A percentile compares a stretch with the other conserved stretches of the same genome.
Conservation (phyloP, 768 basidiomycete species). For the Suillus subalutaceus region DNA sequence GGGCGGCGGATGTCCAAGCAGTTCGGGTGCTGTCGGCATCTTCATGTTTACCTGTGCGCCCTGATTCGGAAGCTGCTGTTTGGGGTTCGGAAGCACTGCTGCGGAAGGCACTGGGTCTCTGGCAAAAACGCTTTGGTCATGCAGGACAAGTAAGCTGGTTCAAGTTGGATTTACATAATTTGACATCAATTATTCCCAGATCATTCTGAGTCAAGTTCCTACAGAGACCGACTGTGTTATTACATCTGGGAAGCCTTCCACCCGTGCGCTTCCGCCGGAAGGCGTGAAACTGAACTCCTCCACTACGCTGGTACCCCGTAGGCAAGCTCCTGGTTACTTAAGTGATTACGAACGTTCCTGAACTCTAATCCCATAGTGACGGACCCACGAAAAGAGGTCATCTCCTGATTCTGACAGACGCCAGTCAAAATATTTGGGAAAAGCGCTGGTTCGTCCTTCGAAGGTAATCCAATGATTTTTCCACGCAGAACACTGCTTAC, state of each 20-base stretch:
- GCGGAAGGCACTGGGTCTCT: constrained; percentile 69
- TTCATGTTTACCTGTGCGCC: constrained; percentile 46
- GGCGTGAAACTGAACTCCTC: constrained; percentile 70
- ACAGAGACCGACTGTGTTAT: constrained; percentile 53
- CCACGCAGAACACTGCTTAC: constrained; percentile 9
- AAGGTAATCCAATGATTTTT: constrained; percentile 49
- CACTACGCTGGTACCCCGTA: constrained; percentile 73
- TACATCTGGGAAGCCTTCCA: constrained; percentile 27
- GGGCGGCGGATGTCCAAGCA: constrained; percentile 89
- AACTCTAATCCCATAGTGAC: constrained; percentile 52
- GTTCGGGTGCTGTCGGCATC: constrained; percentile 75
- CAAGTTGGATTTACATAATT: constrained; percentile 10
- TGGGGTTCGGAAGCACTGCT: constrained; percentile 74
- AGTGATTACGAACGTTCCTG: constrained; percentile 1
- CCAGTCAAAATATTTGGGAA: constrained; percentile 80
- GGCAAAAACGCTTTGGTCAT: constrained; percentile 84
- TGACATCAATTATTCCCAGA: constrained; percentile 47
- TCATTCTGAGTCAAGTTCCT: constrained; percentile 76
- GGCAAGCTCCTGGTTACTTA: constrained; percentile 45
- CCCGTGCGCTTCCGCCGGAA: constrained; percentile 34
- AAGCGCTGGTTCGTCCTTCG: constrained; percentile 85
- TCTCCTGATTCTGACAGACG: constrained; percentile 79
- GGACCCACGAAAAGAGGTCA: constrained; percentile 84
- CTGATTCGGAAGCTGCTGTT: constrained; percentile 49
- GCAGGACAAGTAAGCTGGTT: constrained; percentile 62